Base-by-base conservation (phyloP, 352 stramenopile genomes). In the Blastocystis sp. region DNA sequence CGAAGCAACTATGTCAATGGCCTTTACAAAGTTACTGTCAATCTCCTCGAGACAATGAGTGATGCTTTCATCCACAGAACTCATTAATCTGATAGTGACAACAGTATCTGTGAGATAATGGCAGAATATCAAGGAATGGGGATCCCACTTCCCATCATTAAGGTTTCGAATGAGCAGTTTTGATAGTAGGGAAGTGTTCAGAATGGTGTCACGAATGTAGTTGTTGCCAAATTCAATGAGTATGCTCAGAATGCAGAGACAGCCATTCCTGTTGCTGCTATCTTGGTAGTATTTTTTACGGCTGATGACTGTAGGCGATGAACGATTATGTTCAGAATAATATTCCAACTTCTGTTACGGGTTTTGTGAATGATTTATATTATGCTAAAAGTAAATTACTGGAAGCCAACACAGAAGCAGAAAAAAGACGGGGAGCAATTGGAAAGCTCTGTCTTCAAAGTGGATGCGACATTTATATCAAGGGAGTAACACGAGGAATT, bases 41-140 rank as follows among this genome's bases (percentile, higher is more conserved):
- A 84, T 84, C 73, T 84, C 73, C 56, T 84, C 73, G 30, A 84
- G 73, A 44, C 56, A 84, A 30, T 56, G n/a, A 15, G 73, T 84
- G 9, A 84, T 84, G 13, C 24, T 30, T 44, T 84, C 73, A 64
- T 84, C 73, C 27, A 60, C 56, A 13, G 73, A 60, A 64, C 40
- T 84, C 73, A 84, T 84, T 84, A 5, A 69, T 33, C 30, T 6
- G n/a, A 35, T 64, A 27, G n/a, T 22, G 62, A 44, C 22, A 60
- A 27, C 42, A n/a, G n/a, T n/a, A n/a, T n/a, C n/a, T n/a, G n/a
- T n/a, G n/a, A n/a, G n/a, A n/a, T 19, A 24, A 40, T 22, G 62
- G 22, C 68, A 57, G 22, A 81, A 42, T 24, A 6, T 19, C 60
- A 44, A 70, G 40, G 33, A 24, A 40, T 70, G 59, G 70, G 70